Base-by-base conservation (phyloP, 2,329 filamentous ascomycete species). In the Penicillium sp. region DNA sequence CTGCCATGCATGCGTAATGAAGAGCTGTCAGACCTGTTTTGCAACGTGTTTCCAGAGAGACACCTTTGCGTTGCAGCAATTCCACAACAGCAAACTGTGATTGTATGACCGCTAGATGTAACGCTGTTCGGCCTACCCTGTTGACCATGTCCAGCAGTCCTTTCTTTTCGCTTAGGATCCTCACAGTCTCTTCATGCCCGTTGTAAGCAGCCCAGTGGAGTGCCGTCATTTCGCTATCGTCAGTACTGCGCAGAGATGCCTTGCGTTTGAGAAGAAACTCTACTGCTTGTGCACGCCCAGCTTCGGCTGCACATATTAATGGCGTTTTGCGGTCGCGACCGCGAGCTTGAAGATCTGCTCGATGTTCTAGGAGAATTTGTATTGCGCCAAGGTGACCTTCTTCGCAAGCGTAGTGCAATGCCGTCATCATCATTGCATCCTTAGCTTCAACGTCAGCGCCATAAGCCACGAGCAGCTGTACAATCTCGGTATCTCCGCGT, bases 171-270 rank as follows among this genome's bases (percentile, higher is more conserved):
- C 72, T 68, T 3, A 78, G 67, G 14, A 76, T 57, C 1, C 72
- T 59, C 11, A 78, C 72, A 19, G 75, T 68, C 28, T 78, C 74
- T n/a, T 70, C 66, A 53, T 78, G 76, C 1, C 76, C 76, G 52
- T 76, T 76, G 59, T 69, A 76, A 6, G 72, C 70, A 28, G 76
- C 76, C 75, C 75, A 78, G 53, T 79, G 76, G 22, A 78, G 54
- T 0, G 74, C 70, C 8, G 73, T 76, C 75, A 78, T 78, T 5
- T 69, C 71, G 16, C 64, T 68, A 52, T 78, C 74, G 53, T 74
- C 75, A 1, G 61, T 59, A 40, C 62, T 62, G 48, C 68, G 67
- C 7, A 59, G 52, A 5, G 68, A 72, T 1, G 75, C 74, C 56
- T 71, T 76, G 49, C 66, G 70, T 46, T 72, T 71, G 6, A 78